phyloP scores from a whole-genome alignment of 176 grass and related monocot genomes.

The Bonia amplexicaulis region DNA sequence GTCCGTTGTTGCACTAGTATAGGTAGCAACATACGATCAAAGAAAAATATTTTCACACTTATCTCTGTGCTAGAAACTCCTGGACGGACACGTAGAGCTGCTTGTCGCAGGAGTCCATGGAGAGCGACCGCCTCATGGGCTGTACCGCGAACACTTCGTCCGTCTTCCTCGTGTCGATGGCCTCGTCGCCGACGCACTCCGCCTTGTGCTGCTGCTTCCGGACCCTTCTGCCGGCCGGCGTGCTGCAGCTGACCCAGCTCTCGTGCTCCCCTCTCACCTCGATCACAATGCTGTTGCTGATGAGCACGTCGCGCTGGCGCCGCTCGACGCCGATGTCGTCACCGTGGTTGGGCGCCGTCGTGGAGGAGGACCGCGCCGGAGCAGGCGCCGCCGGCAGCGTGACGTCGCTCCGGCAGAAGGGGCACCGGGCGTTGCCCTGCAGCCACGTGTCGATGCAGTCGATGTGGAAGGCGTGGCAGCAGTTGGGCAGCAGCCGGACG shows the following conservation, averaged over 20 bases:
- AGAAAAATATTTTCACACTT: background rate
- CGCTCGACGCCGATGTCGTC: background rate
- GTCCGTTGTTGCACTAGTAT: background rate
- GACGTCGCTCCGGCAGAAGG: constrained; percentile 71
- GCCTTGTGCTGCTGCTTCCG: constrained; percentile 1
- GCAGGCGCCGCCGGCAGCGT: background rate
- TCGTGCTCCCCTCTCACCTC: constrained; percentile 49
- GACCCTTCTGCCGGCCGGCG: background rate
- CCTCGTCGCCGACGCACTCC: constrained; percentile 76
- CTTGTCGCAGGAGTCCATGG: constrained; percentile 66
- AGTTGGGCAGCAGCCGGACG: constrained; percentile 68
- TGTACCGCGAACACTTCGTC: constrained; percentile 50
- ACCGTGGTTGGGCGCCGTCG: background rate
- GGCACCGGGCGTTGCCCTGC: constrained; percentile 72
- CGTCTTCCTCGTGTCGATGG: constrained; percentile 52
- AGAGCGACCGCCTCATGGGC: constrained; percentile 73
- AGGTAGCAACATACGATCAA: background rate
- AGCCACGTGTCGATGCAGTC: constrained; percentile 98
- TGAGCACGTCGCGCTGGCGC: background rate
- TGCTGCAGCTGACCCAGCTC: background rate
- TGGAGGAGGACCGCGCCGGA: background rate
- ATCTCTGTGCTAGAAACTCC: constrained; percentile 44
- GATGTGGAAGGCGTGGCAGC: constrained; percentile 88
- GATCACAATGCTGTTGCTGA: constrained; percentile 35
- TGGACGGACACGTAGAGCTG: constrained; percentile 61